Evolutionary conservation across 139 green algal genomes (phyloP).

Genomic region (Deuterostichococcus epilithicus): DNA sequence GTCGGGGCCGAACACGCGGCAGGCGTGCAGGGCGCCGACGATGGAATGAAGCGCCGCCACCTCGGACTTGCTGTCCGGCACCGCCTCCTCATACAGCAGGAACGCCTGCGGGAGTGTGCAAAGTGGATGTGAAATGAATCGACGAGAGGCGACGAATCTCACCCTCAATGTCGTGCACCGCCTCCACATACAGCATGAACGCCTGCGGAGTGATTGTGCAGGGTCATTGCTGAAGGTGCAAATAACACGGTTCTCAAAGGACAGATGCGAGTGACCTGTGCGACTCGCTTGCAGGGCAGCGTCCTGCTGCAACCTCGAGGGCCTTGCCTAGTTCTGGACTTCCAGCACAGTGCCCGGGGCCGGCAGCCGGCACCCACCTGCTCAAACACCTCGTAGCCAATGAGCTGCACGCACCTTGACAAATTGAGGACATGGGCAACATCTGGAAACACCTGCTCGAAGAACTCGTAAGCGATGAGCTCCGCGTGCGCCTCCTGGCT

Average conservation of each 20-base stretch:
- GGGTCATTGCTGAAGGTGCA: background rate
- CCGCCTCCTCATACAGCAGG: conserved; percentile 86
- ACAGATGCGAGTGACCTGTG: too few relatives aligned
- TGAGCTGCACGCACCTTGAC: conserved; percentile 55
- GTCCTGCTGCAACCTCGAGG: too few relatives aligned
- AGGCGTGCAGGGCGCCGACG: conserved; percentile 76
- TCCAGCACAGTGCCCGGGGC: too few relatives aligned
- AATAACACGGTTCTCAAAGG: too few relatives aligned
- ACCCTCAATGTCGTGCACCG: background rate
- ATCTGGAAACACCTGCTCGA: conserved; percentile 67
- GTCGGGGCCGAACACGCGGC: conserved; percentile 71
- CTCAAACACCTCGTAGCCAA: conserved; percentile 88
- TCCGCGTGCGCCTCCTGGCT: conserved; percentile 74
- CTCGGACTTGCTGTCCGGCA: conserved; percentile 77
- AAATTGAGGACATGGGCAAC: background rate
- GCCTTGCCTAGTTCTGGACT: too few relatives aligned
- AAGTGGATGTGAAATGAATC: too few relatives aligned
- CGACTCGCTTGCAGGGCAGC: too few relatives aligned
- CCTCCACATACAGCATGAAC: background rate
- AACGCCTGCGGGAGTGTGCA: conserved; percentile 78
- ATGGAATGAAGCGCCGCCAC: conserved; percentile 74
- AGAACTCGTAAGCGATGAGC: conserved; percentile 88
- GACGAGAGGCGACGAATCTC: background rate
- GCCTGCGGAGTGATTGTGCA: background rate
- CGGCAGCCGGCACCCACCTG: too few relatives aligned